Evolutionary conservation across 2,329 filamentous ascomycete genomes (phyloP), one percentile per base, ranked within the genome.

Genomic region (Trichoderma aggressivum): DNA sequence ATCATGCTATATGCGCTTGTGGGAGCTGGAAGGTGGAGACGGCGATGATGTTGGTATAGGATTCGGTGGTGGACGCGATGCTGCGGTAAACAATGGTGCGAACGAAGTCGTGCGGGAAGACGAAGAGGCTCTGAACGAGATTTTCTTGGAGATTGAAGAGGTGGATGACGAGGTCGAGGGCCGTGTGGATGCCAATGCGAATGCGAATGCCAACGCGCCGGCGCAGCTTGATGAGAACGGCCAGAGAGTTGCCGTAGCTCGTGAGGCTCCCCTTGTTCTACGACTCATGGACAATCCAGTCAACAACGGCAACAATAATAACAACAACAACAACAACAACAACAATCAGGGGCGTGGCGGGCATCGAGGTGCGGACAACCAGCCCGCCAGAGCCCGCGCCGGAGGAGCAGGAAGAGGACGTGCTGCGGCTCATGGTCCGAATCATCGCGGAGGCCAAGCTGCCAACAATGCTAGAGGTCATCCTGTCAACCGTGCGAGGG

Each of bases 21-120:
- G 94, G 94, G 96, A 97, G 77, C 83, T 97, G 28, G 93, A 97
- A 80, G 89, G 88, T 59, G 94, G 94, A 0, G 94, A 98, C 75
- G 89, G 88, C 3, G 82, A 84, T 64, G 85, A 87, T 63, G 84
- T 86, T 60, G 86, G 83, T 4, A 76, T 82, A 10, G 84, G 77
- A 4, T 86, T 83, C 66, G 80, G 78, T 7, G 86, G 84, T 7
- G 84, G 82, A 64, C 73, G 74, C 63, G 73, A 71, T 10, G 34
- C 50, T 16, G 72, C 60, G 18, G 32, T 14, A 18, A 55, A 61
- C 36, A 58, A 36, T 14, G 16, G 60, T 30, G 53, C 53, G 8
- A 56, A 21, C 7, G 64, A 65, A 50, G 73, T 34, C 26, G 60
- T 58, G 21, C 43, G 32, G 21, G 64, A 56, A 58, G 70, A 14